These are phyloP conservation scores for Lachnellula occidentalis DNA, from an alignment of 2,329 filamentous ascomycete genomes.

Conservation along the genomic window DNA sequence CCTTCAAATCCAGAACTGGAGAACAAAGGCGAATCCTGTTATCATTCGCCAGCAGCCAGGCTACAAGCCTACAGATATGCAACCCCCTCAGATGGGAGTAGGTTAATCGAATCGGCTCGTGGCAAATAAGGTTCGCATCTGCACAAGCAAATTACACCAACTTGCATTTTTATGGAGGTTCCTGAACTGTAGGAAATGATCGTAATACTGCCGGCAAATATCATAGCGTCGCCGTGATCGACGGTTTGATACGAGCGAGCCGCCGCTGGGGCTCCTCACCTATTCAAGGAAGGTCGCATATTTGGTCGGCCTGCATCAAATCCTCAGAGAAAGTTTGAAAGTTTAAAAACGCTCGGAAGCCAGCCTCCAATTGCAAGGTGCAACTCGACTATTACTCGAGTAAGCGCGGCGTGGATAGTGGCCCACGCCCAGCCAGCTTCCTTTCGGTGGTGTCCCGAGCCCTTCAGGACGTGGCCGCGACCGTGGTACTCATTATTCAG, in stretches of 20 bases:
- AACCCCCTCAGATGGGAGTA: background rate
- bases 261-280: slow-evolving; percentile 3
- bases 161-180: background rate
- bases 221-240: slow-evolving; percentile 4
- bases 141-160: background rate
- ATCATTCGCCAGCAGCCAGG: background rate
- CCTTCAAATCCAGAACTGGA: background rate
- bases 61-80: background rate
- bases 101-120: background rate
- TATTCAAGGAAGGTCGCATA: background rate
- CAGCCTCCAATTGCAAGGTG: background rate
- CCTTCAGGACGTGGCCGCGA: background rate
- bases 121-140: background rate
- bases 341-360: background rate
- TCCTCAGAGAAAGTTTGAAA: background rate
- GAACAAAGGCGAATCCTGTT: background rate
- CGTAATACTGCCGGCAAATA: slow-evolving; percentile 18
- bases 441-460: background rate
- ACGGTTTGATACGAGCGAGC: slow-evolving; percentile 5
- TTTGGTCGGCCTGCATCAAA: background rate
- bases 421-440: background rate
- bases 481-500: background rate
- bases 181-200: slow-evolving; percentile 1
- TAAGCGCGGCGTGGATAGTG: slow-evolving; percentile 13
- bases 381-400: slow-evolving; percentile 1